A percentile compares a stretch with the other conserved stretches of the same genome.
phyloP scores from a whole-genome alignment of 192 early-diverging fungal species.

The Coemansia sp. region DNA sequence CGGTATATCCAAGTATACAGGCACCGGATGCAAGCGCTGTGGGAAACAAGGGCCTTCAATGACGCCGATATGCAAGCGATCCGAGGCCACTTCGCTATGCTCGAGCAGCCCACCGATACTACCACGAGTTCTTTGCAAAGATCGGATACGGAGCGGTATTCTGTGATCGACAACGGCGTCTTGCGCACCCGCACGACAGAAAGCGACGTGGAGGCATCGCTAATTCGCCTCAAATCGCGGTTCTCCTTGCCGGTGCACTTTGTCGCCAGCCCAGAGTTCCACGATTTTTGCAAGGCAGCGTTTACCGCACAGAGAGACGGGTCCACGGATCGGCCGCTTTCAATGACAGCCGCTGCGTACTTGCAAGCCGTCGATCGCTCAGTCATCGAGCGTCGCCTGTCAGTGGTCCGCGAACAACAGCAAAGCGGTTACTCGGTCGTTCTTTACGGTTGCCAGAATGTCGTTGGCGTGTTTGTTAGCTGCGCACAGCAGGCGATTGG shows the following conservation, averaged over 20 bases:
- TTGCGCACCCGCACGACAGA: slow-evolving; percentile 5
- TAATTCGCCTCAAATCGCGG: slow-evolving; percentile 10
- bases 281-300: slow-evolving; percentile 3
- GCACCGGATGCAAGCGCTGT: slow-evolving; percentile 16
- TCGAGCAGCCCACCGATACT: not conserved
- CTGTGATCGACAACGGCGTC: slow-evolving; percentile 12
- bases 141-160: too few species aligned
- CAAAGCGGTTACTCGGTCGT: not conserved
- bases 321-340: slow-evolving; percentile 3
- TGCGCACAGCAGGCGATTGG: not conserved
- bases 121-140: too few species aligned
- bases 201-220: slow-evolving; percentile 10
- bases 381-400: not conserved
- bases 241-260: slow-evolving; percentile 16
- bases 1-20: slow-evolving; percentile 21
- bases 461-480: not conserved
- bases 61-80: slow-evolving; percentile 19
- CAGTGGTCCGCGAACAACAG: not conserved
- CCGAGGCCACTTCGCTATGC: slow-evolving; percentile 15
- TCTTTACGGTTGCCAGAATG: not conserved
- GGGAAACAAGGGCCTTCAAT: slow-evolving; percentile 10
- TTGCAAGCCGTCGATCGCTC: not conserved
- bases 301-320: slow-evolving; percentile 18
- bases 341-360: not conserved
- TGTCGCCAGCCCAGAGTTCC: slow-evolving; percentile 17